Base-by-base conservation (phyloP, 2,329 filamentous ascomycete genomes). In the Pestalotiopsis sp. region DNA sequence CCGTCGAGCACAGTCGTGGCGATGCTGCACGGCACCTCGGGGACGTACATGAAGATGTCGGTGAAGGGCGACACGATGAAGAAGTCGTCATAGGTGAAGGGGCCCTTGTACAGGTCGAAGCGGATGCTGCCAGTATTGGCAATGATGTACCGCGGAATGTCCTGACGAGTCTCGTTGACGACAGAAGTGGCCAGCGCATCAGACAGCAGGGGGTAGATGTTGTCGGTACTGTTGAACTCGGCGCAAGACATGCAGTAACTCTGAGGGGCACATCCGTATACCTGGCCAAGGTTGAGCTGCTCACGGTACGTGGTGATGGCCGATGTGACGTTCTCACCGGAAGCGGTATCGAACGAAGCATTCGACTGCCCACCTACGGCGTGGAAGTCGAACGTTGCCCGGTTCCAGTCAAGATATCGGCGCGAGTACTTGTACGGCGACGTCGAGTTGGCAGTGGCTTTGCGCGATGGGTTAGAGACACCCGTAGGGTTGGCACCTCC, bases 401-500 rank as follows among this genome's bases (percentile, higher is more conserved):
- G 85, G 76, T 92, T 92, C 86, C 89, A 92, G 78, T 92, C 90
- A 11, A 92, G 82, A 74, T 91, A 92, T 27, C 90, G 84, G 7
- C 90, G 86, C 3, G 86, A 85, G 74, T 87, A 90, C 9, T 78
- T 72, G 68, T 80, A 81, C 57, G 80, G 80, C 6, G 83, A 78
- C 1, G 77, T 80, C 11, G 79, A 78, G 65, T 77, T 80, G 4
- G 75, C 71, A 1, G 73, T 77, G 2, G 83, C 84, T 65, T 80
- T 82, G 31, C 82, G 83, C 4, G 75, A 52, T 17, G 66, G 66
- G 31, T 67, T 62, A 41, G 66, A 20, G 6, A 67, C 66, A 14
- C 59, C 59, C 23, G 14, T 6, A 6, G 66, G 66, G 36, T 62
- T 62, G 23, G 73, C 65, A 38, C 75, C 72, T 9, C 82, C 81